phyloP scores from a whole-genome alignment of 2,329 filamentous ascomycete species.

The Shiraia bambusicola region DNA sequence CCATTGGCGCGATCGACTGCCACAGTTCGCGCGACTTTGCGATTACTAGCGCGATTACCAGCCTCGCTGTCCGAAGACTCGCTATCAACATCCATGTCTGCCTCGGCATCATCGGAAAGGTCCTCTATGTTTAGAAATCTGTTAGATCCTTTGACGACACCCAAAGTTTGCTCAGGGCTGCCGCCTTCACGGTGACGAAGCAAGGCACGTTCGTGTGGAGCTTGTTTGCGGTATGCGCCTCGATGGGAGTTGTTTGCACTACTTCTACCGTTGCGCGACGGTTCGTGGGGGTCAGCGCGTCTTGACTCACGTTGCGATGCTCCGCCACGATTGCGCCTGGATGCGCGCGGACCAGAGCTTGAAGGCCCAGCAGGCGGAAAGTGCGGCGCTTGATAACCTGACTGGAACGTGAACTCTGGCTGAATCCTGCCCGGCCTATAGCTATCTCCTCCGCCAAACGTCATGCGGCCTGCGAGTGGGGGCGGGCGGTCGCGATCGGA shows the following conservation, averaged over 20 bases:
- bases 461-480: conserved; percentile 31
- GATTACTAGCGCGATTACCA: conserved; percentile 17
- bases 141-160: conserved; percentile 45
- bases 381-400: conserved; percentile 27
- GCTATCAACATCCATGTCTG: conserved; percentile 35
- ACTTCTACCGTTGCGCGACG: conserved; percentile 17
- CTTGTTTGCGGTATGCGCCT: conserved; percentile 26
- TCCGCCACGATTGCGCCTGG: conserved; percentile 22
- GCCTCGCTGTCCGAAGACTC: conserved; percentile 25
- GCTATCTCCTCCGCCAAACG: conserved; percentile 32
- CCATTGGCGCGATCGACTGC: conserved; percentile 26
- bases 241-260: conserved; percentile 17
- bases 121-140: conserved; percentile 47
- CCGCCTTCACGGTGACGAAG: conserved; percentile 45
- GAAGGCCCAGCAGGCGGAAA: conserved; percentile 34
- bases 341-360: conserved; percentile 14
- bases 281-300: conserved; percentile 7
- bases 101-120: conserved; percentile 42
- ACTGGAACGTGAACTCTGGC: conserved; percentile 40
- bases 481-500: conserved; percentile 20
- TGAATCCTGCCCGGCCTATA: conserved; percentile 29
- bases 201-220: conserved; percentile 49
- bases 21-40: conserved; percentile 28
- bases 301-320: conserved; percentile 15
- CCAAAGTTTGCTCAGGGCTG: conserved; percentile 49